Base-by-base conservation (phyloP, 2,329 filamentous ascomycete species). In the Coniochaeta sp. region DNA sequence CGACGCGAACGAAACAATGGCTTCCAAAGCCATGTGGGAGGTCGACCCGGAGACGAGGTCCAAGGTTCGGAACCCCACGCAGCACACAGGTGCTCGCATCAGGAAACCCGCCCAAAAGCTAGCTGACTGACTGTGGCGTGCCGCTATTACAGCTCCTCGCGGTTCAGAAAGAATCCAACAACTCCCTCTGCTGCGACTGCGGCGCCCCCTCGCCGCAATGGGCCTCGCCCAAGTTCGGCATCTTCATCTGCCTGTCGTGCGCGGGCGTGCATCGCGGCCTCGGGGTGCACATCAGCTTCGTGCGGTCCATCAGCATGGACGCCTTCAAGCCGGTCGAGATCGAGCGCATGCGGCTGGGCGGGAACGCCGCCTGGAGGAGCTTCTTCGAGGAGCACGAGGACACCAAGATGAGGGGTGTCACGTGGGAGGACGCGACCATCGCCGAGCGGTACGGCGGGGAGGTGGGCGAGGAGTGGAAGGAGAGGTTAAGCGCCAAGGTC, bases 211-310 rank as follows among this genome's bases (percentile, higher is more conserved):
- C 91, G 68, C 95, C 95, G 64, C 95, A 99, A 89, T 99, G 95
- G 95, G 93, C 95, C 67, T 83, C 92, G 40, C 95, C 95, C 65
- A 99, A 99, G 77, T 96, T 99, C 73, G 93, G 93, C 71, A 91
- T 96, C 74, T 99, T 99, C 80, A 97, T 99, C 82, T 99, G 95
- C 77, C 87, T 99, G 58, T 91, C 89, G 64, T 99, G 95, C 79
- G 93, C 93, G 36, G 95, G 95, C 67, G 90, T 95, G 58, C 95
- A 99, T 77, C 89, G 95, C 64, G 92, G 92, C 3, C 86, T 99
- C 32, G 95, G 95, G 63, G 95, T 99, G 38, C 95, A 99, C 80
- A 96, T 99, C 74, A 96, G 92, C 72, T 99, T 99, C 77, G 93
- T 99, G 65, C 89, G 95, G 62, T 95, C 90, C 70, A 95, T 98